A percentile compares a stretch with the other conserved stretches of the same genome.
phyloP scores from a whole-genome alignment of 768 basidiomycete genomes.

The Suillus clintonianus region DNA sequence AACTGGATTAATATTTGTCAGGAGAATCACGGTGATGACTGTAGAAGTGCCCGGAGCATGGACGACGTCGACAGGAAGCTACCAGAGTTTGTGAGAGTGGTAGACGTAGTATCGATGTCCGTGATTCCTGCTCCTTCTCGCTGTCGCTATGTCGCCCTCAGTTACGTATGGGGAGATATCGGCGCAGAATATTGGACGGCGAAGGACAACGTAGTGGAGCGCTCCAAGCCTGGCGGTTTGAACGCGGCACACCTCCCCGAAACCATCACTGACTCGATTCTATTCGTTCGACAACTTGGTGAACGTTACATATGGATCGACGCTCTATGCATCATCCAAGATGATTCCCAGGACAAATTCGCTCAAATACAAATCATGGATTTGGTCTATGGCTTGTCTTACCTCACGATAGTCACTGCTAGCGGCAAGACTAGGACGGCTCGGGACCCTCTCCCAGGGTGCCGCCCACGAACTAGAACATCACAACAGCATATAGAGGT shows the following conservation, averaged over 20 bases:
- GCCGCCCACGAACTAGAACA: conserved; percentile 9
- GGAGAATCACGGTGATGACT: conserved; percentile 14
- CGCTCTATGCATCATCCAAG: conserved; percentile 25
- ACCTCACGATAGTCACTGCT: conserved; percentile 17
- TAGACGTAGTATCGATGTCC: conserved; percentile 1
- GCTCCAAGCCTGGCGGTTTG: conserved; percentile 1
- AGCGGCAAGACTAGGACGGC: conserved; percentile 12
- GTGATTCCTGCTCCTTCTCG: neutral
- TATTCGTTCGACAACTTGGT: conserved; percentile 13
- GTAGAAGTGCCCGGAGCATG: conserved; percentile 4
- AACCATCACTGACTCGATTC: conserved; percentile 22
- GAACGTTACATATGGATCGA: too few species aligned
- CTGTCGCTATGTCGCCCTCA: conserved; percentile 7
- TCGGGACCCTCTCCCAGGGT: conserved; percentile 13
- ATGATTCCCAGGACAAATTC: conserved; percentile 17
- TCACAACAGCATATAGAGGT: conserved; percentile 15
- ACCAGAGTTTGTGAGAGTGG: conserved; percentile 1
- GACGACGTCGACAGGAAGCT: neutral
- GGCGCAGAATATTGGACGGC: conserved; percentile 4
- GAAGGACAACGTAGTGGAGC: neutral
- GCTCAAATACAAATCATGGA: conserved; percentile 20
- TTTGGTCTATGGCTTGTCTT: conserved; percentile 14
- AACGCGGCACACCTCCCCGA: conserved; percentile 5
- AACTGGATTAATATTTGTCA: conserved; percentile 19
- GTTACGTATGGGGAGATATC: conserved; percentile 5